A percentile compares a stretch with the other conserved stretches of the same genome.
Conservation (phyloP, 257 asterid genomes). For the Nyctanthes arbortristis region DNA sequence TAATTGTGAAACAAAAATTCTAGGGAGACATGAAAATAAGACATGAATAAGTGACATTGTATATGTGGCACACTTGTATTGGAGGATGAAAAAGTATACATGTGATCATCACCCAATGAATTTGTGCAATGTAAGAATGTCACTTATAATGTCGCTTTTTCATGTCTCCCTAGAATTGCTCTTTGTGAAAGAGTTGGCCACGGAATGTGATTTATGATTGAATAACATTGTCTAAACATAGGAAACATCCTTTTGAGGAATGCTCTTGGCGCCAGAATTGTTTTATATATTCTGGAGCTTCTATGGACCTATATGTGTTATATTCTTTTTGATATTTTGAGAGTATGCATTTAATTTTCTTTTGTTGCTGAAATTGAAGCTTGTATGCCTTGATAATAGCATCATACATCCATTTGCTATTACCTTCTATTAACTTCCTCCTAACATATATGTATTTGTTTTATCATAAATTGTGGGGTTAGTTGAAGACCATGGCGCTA, state of each 20-base stretch:
- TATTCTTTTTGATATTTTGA: constrained; percentile 1
- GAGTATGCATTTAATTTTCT: constrained; percentile 2
- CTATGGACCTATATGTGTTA: background rate
- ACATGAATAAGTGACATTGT: no score
- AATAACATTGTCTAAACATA: no score
- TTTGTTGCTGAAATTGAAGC: constrained; percentile 14
- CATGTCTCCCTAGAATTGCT: no score
- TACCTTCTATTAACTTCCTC: background rate
- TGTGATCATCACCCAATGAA: no score
- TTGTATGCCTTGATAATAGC: constrained; percentile 16
- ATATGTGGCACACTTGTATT: no score
- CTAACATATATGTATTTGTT: background rate
- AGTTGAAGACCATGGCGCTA: constrained; percentile 12
- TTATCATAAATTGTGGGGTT: constrained; percentile 1
- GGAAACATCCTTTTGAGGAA: background rate
- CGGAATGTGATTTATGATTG: background rate
- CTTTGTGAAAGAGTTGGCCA: background rate
- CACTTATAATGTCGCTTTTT: no score
- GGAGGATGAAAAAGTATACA: no score
- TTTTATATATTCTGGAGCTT: background rate
- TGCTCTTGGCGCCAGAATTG: background rate
- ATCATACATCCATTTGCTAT: background rate
- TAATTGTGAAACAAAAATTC: no score
- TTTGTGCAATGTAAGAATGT: no score
- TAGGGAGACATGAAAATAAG: no score